Evolutionary conservation across 129 eudicot genomes (phyloP), one percentile per base, ranked within the genome.

Genomic region (Arctium minus): DNA sequence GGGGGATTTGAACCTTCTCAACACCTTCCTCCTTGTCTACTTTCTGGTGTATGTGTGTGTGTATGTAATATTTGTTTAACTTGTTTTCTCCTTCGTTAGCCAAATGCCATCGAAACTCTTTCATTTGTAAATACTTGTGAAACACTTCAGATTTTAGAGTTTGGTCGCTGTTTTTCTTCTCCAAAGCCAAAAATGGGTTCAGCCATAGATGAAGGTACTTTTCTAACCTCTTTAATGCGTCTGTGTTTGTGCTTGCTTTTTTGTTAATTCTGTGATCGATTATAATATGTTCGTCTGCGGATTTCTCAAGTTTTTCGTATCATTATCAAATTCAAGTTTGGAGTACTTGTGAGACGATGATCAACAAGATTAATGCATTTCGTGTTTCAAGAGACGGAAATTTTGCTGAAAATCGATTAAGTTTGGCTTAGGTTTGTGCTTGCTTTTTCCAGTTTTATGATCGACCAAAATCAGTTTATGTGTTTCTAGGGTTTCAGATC

Each of bases 21-120:
- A 68, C 87, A 79, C 76, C 76, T 84, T 84, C 83, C 44, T 84
- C 12, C 37, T 42, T 83, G 46, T 48, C 32, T 33, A 62, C 84
- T 73, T 56, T 60, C 73, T 73, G 38, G 62, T 74, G 75, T 46
- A 22, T 22, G 27, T 22, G 27, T 22, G 9, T 84, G 39, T 18
- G 37, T 60, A 15, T 29, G 40, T 6, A 64, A n/a, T 40, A 75
- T 67, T 65, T 40, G 80, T 69, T 76, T 48, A 83, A 77, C 82
- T 83, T 37, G 33, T 56, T 46, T 36, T 76, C 77, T 18, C 77
- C 29, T 6, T 81, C 22, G 82, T 76, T 37, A 67, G 78, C 27
- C 86, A 83, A 83, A 71, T 83, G 82, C 82, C 30, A 79, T 84
- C 31, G 12, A 32, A 79, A 79, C 83, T 84, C 83, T n/a, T 6